phyloP scores from a whole-genome alignment of 2,329 filamentous ascomycete species.

The Cercospora zeae-maydis region DNA sequence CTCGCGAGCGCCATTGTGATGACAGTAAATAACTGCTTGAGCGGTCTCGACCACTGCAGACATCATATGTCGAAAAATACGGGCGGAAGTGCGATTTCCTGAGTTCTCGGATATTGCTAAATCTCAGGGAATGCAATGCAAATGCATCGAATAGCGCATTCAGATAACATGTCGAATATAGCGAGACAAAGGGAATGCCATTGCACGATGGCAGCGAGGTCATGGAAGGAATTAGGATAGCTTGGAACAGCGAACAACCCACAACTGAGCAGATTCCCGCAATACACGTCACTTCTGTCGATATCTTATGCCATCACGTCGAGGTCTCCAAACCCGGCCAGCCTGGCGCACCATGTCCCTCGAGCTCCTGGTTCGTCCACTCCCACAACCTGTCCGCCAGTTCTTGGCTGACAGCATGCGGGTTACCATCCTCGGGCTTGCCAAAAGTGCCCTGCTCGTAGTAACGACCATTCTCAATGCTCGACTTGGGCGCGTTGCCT shows the following conservation, averaged over 20 bases:
- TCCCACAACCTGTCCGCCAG: constrained; percentile 30
- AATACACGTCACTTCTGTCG: background rate
- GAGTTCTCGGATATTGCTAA: too few relatives aligned
- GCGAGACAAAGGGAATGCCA: too few relatives aligned
- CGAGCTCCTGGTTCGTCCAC: constrained; percentile 32
- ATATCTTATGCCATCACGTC: background rate
- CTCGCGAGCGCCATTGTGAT: too few relatives aligned
- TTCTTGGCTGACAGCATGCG: constrained; percentile 20
- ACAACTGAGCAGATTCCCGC: background rate
- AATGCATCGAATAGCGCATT: too few relatives aligned
- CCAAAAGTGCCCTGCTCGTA: constrained; percentile 28
- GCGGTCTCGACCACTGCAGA: too few relatives aligned
- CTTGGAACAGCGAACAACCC: background rate
- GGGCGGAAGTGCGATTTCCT: too few relatives aligned
- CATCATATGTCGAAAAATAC: too few relatives aligned
- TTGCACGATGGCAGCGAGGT: too few relatives aligned
- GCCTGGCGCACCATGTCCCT: constrained; percentile 15
- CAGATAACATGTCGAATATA: too few relatives aligned
- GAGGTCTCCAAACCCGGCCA: constrained; percentile 12
- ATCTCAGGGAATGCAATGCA: too few relatives aligned
- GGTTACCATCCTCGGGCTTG: constrained; percentile 9
- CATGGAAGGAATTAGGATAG: too few relatives aligned
- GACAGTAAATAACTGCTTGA: too few relatives aligned
- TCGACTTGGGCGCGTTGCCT: constrained; percentile 21
- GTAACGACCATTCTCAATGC: constrained; percentile 29